Conservation (phyloP, 192 early-diverging fungal species). For the Podila horticola region DNA sequence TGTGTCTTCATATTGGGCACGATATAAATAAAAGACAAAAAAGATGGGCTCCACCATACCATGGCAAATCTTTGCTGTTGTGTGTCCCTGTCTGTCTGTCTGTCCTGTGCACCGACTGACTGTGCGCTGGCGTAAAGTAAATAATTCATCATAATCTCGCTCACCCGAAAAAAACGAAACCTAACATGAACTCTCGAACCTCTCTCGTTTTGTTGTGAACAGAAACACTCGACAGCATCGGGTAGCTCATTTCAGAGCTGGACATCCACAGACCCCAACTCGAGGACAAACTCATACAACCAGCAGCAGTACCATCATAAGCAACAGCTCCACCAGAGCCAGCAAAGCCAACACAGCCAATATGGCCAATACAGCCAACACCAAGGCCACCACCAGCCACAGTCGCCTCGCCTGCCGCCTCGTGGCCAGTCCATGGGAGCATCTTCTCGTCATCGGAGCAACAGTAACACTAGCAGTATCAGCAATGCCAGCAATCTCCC, state of each 20-base stretch:
- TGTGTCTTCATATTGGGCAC: not conserved
- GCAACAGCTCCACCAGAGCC: not conserved
- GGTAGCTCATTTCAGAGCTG: slow-evolving; percentile 27
- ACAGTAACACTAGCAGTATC: slow-evolving; percentile 16
- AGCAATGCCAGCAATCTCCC: slow-evolving; percentile 3
- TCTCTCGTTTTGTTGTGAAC: not conserved
- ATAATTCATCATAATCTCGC: not conserved
- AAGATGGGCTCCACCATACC: not conserved
- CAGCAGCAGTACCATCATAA: not conserved
- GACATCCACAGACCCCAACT: slow-evolving; percentile 33
- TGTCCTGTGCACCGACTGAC: not conserved
- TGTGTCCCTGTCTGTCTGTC: not conserved
- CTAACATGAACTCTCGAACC: slow-evolving; percentile 4
- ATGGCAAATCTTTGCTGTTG: not conserved
- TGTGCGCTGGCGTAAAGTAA: not conserved
- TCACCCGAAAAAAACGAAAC: slow-evolving; percentile 9
- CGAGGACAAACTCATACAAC: slow-evolving; percentile 19
- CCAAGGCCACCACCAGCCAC: slow-evolving; percentile 7
- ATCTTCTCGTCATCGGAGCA: slow-evolving; percentile 19
- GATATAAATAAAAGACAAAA: not conserved
- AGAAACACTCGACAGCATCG: slow-evolving; percentile 30
- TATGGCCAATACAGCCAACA: not conserved
- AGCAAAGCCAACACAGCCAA: not conserved
- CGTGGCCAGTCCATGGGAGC: slow-evolving; percentile 14
- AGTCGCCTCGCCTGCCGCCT: slow-evolving; percentile 2